Evolutionary conservation across 176 grass and related monocot genomes (phyloP).

Genomic region (Lolium perenne): DNA sequence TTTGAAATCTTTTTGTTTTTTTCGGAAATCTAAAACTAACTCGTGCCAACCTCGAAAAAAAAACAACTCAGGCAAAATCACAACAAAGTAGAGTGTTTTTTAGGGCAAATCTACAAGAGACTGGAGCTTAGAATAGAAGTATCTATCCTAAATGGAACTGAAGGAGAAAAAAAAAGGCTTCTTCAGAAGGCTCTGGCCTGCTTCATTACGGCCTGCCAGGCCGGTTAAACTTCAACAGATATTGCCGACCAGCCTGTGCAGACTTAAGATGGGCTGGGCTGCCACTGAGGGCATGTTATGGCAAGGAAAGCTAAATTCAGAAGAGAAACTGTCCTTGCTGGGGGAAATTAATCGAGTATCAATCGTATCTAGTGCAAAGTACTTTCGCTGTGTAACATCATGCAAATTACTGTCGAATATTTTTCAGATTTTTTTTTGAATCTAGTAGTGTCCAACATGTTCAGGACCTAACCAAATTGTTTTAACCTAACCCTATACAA

Average conservation of each 20-base stretch:
- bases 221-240: background rate
- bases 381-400: background rate
- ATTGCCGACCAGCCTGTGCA: background rate
- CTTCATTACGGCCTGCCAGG: slow-evolving; percentile 14
- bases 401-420: background rate
- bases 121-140: background rate
- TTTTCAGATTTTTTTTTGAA: background rate
- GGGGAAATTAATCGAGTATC: background rate
- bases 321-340: slow-evolving; percentile 18
- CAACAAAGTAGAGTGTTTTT: background rate
- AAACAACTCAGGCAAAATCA: background rate
- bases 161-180: background rate
- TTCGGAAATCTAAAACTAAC: too few species aligned
- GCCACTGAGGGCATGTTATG: background rate
- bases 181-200: slow-evolving; percentile 15
- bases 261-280: background rate
- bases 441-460: background rate
- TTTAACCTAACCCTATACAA: background rate
- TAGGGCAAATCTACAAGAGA: background rate
- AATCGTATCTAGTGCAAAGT: slow-evolving; percentile 5
- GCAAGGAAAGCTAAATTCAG: background rate
- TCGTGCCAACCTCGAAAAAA: too few species aligned
- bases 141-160: background rate
- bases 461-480: background rate
- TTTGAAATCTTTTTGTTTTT: background rate